A percentile compares a stretch with the other conserved stretches of the same genome.
These are phyloP conservation scores for Quillaja saponaria DNA, from an alignment of 306 rosid species.

Conservation along the genomic window DNA sequence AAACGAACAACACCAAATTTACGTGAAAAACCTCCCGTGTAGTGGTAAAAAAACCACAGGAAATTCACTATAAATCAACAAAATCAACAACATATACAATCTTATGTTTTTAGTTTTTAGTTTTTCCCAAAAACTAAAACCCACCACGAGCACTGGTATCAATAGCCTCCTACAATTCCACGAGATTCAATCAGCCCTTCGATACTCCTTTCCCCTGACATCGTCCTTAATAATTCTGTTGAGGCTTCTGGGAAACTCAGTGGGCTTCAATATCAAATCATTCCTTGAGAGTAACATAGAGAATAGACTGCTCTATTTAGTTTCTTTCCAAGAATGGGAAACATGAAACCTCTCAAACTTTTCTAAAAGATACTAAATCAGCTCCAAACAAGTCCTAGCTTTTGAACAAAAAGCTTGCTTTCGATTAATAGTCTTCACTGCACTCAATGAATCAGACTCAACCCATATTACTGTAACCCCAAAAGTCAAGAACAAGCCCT, in stretches of 20 bases:
- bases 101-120: no score
- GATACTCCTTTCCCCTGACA: slow-evolving; percentile 55
- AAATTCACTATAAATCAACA: no score
- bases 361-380: slow-evolving; percentile 40
- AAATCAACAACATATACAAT: no score
- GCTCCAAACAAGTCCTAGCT: slow-evolving; percentile 41
- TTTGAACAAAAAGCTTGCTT: slow-evolving; percentile 32
- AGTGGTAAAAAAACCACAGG: no score
- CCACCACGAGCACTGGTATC: no score
- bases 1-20: no score
- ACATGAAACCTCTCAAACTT: slow-evolving; percentile 44
- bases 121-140: no score
- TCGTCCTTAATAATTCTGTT: slow-evolving; percentile 49
- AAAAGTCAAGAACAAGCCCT: slow-evolving; percentile 49
- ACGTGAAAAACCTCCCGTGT: no score
- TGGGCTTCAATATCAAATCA: slow-evolving; percentile 57
- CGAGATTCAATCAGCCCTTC: slow-evolving; percentile 29
- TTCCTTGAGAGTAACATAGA: slow-evolving; percentile 49
- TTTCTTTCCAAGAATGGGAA: slow-evolving; percentile 72
- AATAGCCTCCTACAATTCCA: no score
- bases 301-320: slow-evolving; percentile 70
- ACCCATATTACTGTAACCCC: slow-evolving; percentile 54
- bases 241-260: slow-evolving; percentile 50
- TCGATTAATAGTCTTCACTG: slow-evolving; percentile 46
- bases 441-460: slow-evolving; percentile 52